Evolutionary conservation across 2,329 filamentous ascomycete species (phyloP).

Genomic region (Pseudopyrenochaeta lycopersici): DNA sequence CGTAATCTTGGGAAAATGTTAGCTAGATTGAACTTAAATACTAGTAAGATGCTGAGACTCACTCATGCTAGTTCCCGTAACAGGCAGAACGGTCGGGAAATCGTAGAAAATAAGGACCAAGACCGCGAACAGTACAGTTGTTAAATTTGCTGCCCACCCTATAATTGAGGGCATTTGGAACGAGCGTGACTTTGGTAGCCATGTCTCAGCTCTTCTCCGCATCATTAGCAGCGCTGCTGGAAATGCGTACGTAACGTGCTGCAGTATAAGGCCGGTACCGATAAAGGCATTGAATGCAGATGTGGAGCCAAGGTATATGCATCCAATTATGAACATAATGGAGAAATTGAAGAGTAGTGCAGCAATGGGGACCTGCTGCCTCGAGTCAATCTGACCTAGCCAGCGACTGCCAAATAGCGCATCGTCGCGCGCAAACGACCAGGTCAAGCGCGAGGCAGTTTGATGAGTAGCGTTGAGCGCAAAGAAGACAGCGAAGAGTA

Average conservation of each 20-base stretch:
- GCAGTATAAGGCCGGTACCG: slow-evolving; percentile 24
- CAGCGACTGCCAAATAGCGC: slow-evolving; percentile 21
- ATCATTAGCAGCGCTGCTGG: slow-evolving; percentile 38
- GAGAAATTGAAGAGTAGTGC: slow-evolving; percentile 24
- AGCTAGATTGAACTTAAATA: background rate
- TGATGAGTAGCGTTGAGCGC: slow-evolving; percentile 21
- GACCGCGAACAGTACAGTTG: slow-evolving; percentile 31
- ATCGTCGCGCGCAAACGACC: slow-evolving; percentile 26
- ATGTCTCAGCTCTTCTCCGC: slow-evolving; percentile 28
- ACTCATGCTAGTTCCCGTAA: slow-evolving; percentile 43
- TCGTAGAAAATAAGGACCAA: slow-evolving; percentile 41
- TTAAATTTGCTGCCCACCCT: slow-evolving; percentile 38
- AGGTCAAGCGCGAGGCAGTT: slow-evolving; percentile 25
- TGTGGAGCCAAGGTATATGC: slow-evolving; percentile 26
- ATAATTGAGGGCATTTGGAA: slow-evolving; percentile 27
- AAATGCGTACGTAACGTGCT: slow-evolving; percentile 40
- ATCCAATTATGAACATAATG: slow-evolving; percentile 27
- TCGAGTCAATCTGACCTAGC: slow-evolving; percentile 16
- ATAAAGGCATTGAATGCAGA: slow-evolving; percentile 29
- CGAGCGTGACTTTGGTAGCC: slow-evolving; percentile 21
- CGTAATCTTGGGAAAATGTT: slow-evolving; percentile 14
- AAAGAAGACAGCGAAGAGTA: slow-evolving; percentile 16
- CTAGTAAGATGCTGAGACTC: slow-evolving; percentile 1
- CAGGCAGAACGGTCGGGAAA: slow-evolving; percentile 39
- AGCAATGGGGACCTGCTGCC: slow-evolving; percentile 17